Evolutionary conservation across 768 basidiomycete species (phyloP), one percentile per base, ranked within the genome.

Genomic region (Trametes cingulata): DNA sequence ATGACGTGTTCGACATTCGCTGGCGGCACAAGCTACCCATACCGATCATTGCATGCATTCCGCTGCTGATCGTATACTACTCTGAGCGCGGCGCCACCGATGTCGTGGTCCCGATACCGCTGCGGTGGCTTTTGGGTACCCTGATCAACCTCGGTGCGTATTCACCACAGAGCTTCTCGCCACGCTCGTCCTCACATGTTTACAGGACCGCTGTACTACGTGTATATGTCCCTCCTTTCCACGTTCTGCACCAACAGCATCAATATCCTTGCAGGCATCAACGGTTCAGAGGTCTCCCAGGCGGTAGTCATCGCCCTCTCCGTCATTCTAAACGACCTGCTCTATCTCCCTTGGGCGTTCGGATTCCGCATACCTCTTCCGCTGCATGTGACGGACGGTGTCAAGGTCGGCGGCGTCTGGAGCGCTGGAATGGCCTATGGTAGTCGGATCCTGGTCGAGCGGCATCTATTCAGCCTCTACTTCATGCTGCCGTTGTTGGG

Each of bases 1-100:
- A 99, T 68, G 97, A 99, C 73, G 83, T 98, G 4, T 99, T 98
- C 66, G 97, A 99, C 72, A 98, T 99, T 65, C 87, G 97, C 17
- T 99, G 97, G 97, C 77, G 97, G 58, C 94, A 98, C 75, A 99
- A 99, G 73, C 76, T 99, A 13, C 97, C 97, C 0, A 95, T 99
- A 54, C 97, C 97, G 0, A 84, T 99, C 69, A 91, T 99, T 62
- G 96, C 94, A 0, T 91, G 92, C 20, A 91, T 99, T 15, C 97
- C 97, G 2, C 82, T 98, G 19, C 80, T 99, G 24, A 88, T 98
- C 77, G 96, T 98, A 9, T 99, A 98, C 74, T 96, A 91, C 72
- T 93, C 97, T 2, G 96, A 96, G 67, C 84, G 85, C 10, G 97
- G 97, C 9, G 87, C 95, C 66, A 99, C 97, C 0, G 85, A 93